A percentile compares a stretch with the other conserved stretches of the same genome.
phyloP scores from a whole-genome alignment of 2,329 filamentous ascomycete species.

The Fusarium odoratissimum region DNA sequence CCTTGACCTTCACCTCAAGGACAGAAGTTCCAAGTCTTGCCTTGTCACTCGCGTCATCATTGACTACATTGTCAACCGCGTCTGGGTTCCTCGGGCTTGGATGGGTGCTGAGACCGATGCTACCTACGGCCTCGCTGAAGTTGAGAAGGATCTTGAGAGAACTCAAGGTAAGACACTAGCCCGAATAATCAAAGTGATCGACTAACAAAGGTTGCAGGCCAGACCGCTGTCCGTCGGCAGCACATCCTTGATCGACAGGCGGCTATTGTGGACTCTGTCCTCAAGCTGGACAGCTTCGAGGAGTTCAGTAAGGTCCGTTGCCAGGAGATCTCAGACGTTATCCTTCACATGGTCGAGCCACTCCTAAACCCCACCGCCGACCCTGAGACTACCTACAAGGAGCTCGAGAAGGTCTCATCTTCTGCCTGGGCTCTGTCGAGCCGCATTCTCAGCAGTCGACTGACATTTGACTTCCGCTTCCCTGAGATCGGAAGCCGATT shows the following conservation, averaged over 20 bases:
- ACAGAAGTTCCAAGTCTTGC: slow-evolving; percentile 55
- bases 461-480: slow-evolving; percentile 62
- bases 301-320: slow-evolving; percentile 50
- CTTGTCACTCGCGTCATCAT: slow-evolving; percentile 57
- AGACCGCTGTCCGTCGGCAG: slow-evolving; percentile 51
- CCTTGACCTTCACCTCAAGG: slow-evolving; percentile 55
- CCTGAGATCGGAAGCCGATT: slow-evolving; percentile 63
- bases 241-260: slow-evolving; percentile 55
- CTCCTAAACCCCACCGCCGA: slow-evolving; percentile 52
- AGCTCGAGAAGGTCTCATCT: slow-evolving; percentile 56
- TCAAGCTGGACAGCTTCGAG: slow-evolving; percentile 48
- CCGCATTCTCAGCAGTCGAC: slow-evolving; percentile 58
- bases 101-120: slow-evolving; percentile 51
- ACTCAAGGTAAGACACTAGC: slow-evolving; percentile 46
- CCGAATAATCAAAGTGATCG: too few species aligned
- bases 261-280: slow-evolving; percentile 52
- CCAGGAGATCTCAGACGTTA: slow-evolving; percentile 56
- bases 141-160: slow-evolving; percentile 52
- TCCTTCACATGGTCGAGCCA: slow-evolving; percentile 53
- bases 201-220: slow-evolving; percentile 45
- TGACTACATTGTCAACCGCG: slow-evolving; percentile 56
- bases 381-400: slow-evolving; percentile 53
- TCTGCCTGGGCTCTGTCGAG: slow-evolving; percentile 59
- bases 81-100: slow-evolving; percentile 56
- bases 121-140: slow-evolving; percentile 50